These are phyloP conservation scores for Moricandia arvensis DNA, from an alignment of 345 rosid species.

Conservation along the genomic window DNA sequence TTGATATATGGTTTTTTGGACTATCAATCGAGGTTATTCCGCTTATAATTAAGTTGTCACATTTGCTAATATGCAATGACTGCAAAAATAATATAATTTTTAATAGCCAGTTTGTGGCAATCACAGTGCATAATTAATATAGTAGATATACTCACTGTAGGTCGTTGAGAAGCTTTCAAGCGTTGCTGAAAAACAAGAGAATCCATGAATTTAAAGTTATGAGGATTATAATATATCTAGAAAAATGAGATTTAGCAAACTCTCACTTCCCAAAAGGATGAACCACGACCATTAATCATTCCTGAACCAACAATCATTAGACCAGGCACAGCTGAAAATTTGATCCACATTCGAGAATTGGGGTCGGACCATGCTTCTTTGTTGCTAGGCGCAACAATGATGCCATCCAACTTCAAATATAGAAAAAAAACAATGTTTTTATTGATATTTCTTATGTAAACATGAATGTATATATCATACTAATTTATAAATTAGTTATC, in stretches of 20 bases:
- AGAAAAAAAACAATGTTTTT: neutral
- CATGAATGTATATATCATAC: neutral
- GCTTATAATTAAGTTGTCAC: neutral
- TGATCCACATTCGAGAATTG: neutral
- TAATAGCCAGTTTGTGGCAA: neutral
- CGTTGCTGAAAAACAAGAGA: neutral
- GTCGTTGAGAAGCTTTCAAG: neutral
- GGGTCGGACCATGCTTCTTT: neutral
- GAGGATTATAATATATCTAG: neutral
- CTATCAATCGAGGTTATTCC: neutral
- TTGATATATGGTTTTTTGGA: neutral
- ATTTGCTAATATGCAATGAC: neutral
- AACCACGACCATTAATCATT: neutral
- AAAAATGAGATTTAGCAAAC: neutral
- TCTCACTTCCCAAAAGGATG: neutral
- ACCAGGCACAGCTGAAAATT: neutral
- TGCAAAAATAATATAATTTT: neutral
- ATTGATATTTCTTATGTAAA: neutral
- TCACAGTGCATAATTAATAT: neutral
- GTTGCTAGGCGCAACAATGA: neutral
- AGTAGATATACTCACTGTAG: neutral
- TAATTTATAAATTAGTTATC: neutral
- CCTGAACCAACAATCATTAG: neutral
- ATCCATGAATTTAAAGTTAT: neutral
- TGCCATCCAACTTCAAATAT: conserved; percentile 25